Evolutionary conservation across 495 filamentous ascomycete genomes (phyloP).

Genomic region (Aspergillus diversus): DNA sequence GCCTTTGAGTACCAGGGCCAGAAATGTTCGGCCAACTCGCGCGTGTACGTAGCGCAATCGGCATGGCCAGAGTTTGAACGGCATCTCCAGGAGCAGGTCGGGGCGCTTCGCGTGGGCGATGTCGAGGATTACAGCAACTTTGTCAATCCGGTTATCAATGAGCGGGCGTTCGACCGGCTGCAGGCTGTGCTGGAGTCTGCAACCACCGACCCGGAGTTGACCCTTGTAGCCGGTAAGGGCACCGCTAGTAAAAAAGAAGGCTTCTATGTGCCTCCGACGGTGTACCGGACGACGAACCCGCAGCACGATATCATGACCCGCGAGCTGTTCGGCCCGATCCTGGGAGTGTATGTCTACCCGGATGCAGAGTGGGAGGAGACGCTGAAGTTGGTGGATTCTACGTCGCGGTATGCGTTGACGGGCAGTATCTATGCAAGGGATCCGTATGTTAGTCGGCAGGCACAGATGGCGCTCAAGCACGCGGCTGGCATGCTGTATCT

Average conservation of each 20-base stretch:
- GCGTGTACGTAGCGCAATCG: conserved; percentile 71
- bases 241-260: conserved; percentile 66
- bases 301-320: conserved; percentile 64
- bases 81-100: conserved; percentile 46
- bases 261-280: conserved; percentile 72
- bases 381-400: conserved; percentile 59
- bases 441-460: conserved; percentile 62
- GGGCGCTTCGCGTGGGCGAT: conserved; percentile 50
- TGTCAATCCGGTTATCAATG: conserved; percentile 77
- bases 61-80: conserved; percentile 63
- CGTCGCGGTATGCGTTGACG: conserved; percentile 71
- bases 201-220: conserved; percentile 62
- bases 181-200: conserved; percentile 63
- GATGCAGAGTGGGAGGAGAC: conserved; percentile 59
- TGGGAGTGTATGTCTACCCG: conserved; percentile 71
- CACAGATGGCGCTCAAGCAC: conserved; percentile 70
- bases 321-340: conserved; percentile 79
- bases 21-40: conserved; percentile 82
- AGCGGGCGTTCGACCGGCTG: conserved; percentile 69
- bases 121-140: conserved; percentile 66
- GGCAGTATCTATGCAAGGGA: conserved; percentile 76
- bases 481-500: conserved; percentile 84
- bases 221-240: conserved; percentile 65
- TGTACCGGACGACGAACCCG: conserved; percentile 65
- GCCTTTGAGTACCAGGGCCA: conserved; percentile 90